A percentile compares a stretch with the other conserved stretches of the same genome.
Conservation (phyloP, 2,329 filamentous ascomycete species). For the Colletotrichum tropicicola region DNA sequence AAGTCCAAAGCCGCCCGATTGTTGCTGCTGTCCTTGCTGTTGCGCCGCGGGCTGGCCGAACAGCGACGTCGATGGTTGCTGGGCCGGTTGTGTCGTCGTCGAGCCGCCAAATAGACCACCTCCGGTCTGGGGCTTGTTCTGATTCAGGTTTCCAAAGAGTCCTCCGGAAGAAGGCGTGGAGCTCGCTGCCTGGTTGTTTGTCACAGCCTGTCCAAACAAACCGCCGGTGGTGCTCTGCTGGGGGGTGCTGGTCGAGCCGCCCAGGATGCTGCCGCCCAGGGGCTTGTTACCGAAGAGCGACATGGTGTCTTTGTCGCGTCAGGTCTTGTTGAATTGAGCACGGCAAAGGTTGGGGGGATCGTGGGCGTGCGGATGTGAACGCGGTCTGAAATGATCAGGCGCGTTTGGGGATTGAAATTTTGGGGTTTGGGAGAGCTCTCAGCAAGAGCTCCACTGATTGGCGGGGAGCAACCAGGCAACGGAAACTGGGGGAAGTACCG, state of each 20-base stretch:
- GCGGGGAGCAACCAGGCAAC: constrained; percentile 30
- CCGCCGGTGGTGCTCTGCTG: constrained; percentile 26
- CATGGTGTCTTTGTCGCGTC: constrained; percentile 13
- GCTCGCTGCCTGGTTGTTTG: constrained; percentile 28
- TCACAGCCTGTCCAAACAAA: constrained; percentile 31
- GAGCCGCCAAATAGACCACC: constrained; percentile 44
- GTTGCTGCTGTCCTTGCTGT: constrained; percentile 35
- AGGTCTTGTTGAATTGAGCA: constrained; percentile 10
- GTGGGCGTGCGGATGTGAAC: background rate
- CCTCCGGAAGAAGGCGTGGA: constrained; percentile 37
- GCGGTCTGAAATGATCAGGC: constrained; percentile 12
- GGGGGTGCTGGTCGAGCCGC: constrained; percentile 23
- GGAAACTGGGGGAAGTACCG: background rate
- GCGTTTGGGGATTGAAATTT: constrained; percentile 27
- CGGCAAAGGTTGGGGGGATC: background rate
- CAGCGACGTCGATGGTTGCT: constrained; percentile 29
- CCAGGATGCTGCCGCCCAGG: constrained; percentile 31
- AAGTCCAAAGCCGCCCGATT: constrained; percentile 17
- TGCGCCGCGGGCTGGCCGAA: constrained; percentile 30
- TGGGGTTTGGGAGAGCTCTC: constrained; percentile 28
- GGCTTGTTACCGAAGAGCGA: constrained; percentile 33
- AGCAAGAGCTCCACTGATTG: constrained; percentile 31
- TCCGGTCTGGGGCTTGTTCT: constrained; percentile 36
- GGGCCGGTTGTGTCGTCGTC: constrained; percentile 28
- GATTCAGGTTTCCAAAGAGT: constrained; percentile 29